Evolutionary conservation across 108 stramenopile genomes (phyloP).

Genomic region (Conticribra weissflogii): DNA sequence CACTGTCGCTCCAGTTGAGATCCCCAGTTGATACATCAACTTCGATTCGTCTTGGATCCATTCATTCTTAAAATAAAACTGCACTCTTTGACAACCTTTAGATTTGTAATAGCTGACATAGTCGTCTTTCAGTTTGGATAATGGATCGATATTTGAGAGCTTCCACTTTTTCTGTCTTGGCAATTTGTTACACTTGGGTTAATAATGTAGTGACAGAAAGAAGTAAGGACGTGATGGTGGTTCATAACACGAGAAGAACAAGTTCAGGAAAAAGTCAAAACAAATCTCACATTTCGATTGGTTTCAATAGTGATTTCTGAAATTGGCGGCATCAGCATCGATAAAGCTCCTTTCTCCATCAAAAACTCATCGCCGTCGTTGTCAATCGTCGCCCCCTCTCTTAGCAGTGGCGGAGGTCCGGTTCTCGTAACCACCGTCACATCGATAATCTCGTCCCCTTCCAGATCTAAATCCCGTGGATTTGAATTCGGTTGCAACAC

Average conservation of each 20-base stretch:
- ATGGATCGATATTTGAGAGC: constrained; percentile 7
- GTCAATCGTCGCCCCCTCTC: no score
- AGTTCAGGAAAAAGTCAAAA: constrained; percentile 2
- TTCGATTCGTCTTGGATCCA: constrained; percentile 7
- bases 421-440: constrained; percentile 20
- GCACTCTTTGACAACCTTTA: constrained; percentile 26
- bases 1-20: constrained; percentile 11
- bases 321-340: neutral
- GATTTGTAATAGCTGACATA: constrained; percentile 38
- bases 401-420: neutral
- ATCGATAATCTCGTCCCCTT: constrained; percentile 66
- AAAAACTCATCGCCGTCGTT: constrained; percentile 6
- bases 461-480: constrained; percentile 55
- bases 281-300: constrained; percentile 27
- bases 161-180: constrained; percentile 35
- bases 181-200: no score
- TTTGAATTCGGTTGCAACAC: constrained; percentile 27
- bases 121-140: constrained; percentile 20
- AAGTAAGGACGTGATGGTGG: no score
- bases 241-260: no score
- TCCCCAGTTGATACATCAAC: constrained; percentile 22
- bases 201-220: no score
- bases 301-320: constrained; percentile 21
- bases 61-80: constrained; percentile 26
- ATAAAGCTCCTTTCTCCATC: neutral